A percentile compares a stretch with the other conserved stretches of the same genome.
Conservation (phyloP, 2,329 filamentous ascomycete species). For the Bipolaris sorokiniana region DNA sequence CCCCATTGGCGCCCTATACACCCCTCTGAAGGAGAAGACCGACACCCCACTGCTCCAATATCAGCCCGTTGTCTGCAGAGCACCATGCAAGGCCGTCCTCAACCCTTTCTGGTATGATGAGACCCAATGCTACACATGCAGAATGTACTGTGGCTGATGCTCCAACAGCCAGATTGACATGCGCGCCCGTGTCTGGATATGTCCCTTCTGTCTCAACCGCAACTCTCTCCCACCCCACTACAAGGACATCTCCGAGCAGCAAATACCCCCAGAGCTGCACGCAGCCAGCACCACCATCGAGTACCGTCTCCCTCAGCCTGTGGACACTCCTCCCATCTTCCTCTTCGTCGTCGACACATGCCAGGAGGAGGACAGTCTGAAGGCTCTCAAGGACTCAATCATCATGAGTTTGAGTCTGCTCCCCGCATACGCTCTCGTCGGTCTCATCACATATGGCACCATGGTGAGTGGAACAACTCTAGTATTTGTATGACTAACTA, state of each 20-base stretch:
- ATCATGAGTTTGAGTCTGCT: constrained; percentile 84
- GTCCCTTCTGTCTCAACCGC: constrained; percentile 83
- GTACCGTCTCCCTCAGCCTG: constrained; percentile 79
- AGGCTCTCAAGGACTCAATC: constrained; percentile 82
- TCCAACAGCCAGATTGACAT: constrained; percentile 75
- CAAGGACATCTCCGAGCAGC: constrained; percentile 85
- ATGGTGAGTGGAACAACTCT: constrained; percentile 66
- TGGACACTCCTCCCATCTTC: constrained; percentile 86
- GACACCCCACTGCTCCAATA: constrained; percentile 90
- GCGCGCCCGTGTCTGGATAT: constrained; percentile 84
- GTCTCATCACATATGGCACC: constrained; percentile 86
- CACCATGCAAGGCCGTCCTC: constrained; percentile 91
- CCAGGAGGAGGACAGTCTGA: constrained; percentile 84
- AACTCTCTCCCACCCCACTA: constrained; percentile 85
- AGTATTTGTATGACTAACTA: constrained; percentile 11
- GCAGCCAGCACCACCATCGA: constrained; percentile 87
- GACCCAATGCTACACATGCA: neutral
- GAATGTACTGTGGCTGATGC: constrained; percentile 23
- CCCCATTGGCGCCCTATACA: constrained; percentile 94
- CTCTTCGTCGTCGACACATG: constrained; percentile 87
- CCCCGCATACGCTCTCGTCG: constrained; percentile 80
- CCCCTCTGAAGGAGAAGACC: constrained; percentile 91
- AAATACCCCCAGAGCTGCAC: constrained; percentile 83
- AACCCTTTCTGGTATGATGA: constrained; percentile 90
- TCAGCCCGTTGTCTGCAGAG: constrained; percentile 95